A percentile compares a stretch with the other conserved stretches of the same genome.
Conservation (phyloP, 2,329 filamentous ascomycete genomes). For the Hymenotorrendiella dingleyae region DNA sequence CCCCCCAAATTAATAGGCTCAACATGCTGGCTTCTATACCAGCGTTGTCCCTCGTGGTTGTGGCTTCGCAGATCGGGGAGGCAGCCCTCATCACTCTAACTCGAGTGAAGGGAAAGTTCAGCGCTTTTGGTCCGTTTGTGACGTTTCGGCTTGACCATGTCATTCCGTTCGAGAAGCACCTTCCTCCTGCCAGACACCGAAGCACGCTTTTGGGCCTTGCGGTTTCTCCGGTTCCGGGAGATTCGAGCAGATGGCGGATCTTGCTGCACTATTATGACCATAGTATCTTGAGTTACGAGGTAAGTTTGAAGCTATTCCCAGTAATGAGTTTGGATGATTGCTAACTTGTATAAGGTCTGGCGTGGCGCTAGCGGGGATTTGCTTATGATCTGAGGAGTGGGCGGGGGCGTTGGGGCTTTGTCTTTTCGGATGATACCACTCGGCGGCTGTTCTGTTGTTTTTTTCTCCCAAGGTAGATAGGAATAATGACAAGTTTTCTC, state of each 20-base stretch:
- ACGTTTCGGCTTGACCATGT: slow-evolving; percentile 48
- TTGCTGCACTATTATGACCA: background rate
- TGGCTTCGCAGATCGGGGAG: slow-evolving; percentile 61
- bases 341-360: too few relatives aligned
- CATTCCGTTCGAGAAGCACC: slow-evolving; percentile 36
- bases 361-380: background rate
- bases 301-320: too few relatives aligned
- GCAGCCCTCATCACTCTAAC: slow-evolving; percentile 59
- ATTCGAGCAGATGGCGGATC: background rate
- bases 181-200: slow-evolving; percentile 32
- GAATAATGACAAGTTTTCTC: too few relatives aligned
- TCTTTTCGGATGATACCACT: background rate
- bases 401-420: too few relatives aligned
- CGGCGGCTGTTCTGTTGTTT: too few relatives aligned
- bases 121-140: slow-evolving; percentile 6
- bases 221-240: slow-evolving; percentile 53
- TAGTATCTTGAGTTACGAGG: background rate
- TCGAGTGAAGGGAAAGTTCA: slow-evolving; percentile 28
- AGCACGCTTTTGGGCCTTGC: slow-evolving; percentile 61
- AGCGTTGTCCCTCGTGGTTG: slow-evolving; percentile 62
- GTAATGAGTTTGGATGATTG: too few relatives aligned
- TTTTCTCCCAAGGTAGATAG: too few relatives aligned
- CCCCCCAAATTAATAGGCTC: slow-evolving; percentile 42
- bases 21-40: slow-evolving; percentile 61
- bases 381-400: background rate